Conservation (phyloP, 179 eudicot genomes). For the Spergularia azorica region DNA sequence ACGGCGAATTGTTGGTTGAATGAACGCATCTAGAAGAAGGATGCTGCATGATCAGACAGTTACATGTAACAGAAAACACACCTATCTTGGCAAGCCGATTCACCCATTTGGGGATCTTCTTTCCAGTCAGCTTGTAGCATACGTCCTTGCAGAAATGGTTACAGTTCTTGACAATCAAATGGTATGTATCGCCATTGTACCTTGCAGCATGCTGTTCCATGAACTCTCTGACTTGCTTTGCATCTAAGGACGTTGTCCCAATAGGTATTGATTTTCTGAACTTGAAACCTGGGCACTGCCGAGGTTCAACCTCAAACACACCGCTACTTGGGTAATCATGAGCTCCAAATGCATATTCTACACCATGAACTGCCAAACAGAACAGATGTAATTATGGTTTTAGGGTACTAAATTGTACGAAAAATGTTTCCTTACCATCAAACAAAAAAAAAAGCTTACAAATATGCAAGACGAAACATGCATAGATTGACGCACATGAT, state of each 20-base stretch:
- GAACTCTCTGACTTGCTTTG: slow-evolving; percentile 76
- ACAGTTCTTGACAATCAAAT: slow-evolving; percentile 89
- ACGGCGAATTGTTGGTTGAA: not conserved
- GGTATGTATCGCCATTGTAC: slow-evolving; percentile 90
- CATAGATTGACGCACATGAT: not conserved
- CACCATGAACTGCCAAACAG: slow-evolving; percentile 77
- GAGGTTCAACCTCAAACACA: slow-evolving; percentile 95
- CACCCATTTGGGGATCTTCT: slow-evolving; percentile 86
- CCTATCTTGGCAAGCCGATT: slow-evolving; percentile 93
- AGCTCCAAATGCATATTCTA: slow-evolving; percentile 97
- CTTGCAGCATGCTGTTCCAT: slow-evolving; percentile 76
- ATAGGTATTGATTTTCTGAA: slow-evolving; percentile 79
- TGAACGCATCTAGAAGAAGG: not conserved
- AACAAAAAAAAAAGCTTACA: not conserved
- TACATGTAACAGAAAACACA: slow-evolving; percentile 19
- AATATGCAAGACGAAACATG: not conserved
- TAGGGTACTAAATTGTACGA: not conserved
- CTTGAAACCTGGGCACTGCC: slow-evolving; percentile 94
- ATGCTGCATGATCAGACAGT: not conserved
- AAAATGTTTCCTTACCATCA: too few species aligned
- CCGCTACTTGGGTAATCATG: slow-evolving; percentile 94
- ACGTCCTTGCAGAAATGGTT: slow-evolving; percentile 94
- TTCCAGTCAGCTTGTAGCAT: slow-evolving; percentile 75
- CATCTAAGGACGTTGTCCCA: slow-evolving; percentile 75
- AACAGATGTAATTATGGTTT: not conserved